Base-by-base conservation (phyloP, 1,139 yeast genomes). In the Yamadazyma aaseri region DNA sequence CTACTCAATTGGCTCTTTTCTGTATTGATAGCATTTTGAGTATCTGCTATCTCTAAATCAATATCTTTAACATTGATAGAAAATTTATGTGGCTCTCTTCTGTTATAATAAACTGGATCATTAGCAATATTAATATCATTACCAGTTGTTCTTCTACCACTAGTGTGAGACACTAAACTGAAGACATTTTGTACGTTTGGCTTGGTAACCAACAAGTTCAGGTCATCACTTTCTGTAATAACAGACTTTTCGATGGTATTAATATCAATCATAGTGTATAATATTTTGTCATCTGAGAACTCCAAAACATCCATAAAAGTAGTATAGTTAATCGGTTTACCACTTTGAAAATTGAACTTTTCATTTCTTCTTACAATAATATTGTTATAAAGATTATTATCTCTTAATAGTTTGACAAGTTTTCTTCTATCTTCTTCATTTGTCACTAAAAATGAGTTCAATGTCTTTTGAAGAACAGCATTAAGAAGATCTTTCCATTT, bases 361-460 rank as follows among this genome's bases (percentile, higher is more conserved):
- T 81, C 92, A 23, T 69, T 62, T 33, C 59, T 68, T 42, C 94
- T 69, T 1, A 76, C 73, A 21, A 79, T 63, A 11, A 86, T 71
- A 42, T 62, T 60, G 4, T 6, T 9, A 20, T 56, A 58, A 2
- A 59, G 39, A 7, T 48, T 41, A 39, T 47, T 35, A 17, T 53
- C 50, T 28, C 55, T 56, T 44, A 84, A 59, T 4, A 83, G 56
- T 0, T 53, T 41, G 10, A 65, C 63, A 17, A 92, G 58, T 4
- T 60, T 40, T 25, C 58, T 57, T 35, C 81, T 71, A 52, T 92
- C 98, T 27, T 68, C 68, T 32, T 71, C 76, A 49, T 74, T 76
- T 26, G 73, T 66, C 1, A 86, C 96, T 23, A 86, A 65, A 55
- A 86, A 89, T 0, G 89, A 67, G 29, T 72, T 77, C 12, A 86